Base-by-base conservation (phyloP, 108 stramenopile species). In the Epithemia pelagica region DNA sequence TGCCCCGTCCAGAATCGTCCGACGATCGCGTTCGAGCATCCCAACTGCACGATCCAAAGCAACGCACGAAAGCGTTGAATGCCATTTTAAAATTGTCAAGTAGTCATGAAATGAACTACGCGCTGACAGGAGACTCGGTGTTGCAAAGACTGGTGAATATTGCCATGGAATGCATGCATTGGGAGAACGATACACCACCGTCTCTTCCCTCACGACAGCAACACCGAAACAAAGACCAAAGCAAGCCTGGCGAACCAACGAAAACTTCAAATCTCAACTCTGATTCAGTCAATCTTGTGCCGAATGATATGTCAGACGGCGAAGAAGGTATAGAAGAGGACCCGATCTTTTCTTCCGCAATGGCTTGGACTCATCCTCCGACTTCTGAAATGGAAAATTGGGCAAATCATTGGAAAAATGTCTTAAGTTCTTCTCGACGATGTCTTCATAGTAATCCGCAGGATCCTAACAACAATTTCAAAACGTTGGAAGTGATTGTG, bases 401-500 rank as follows among this genome's bases (percentile, higher is more conserved):
- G 56, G 22, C 7, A 7, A 7, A 7, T 7, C 56, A 58, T 21
- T 58, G 56, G 37, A 46, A 46, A 46, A 15, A 46, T 5, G 15
- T 15, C 37, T 46, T 27, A 21, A 26, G 56, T n/a, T 18, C 7
- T 58, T 7, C 56, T 7, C 56, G 56, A 58, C 7, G 25, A 58
- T 23, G 18, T 5, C 5, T 46, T 46, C 37, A 46, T 15, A 46
- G 37, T 15, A 46, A 46, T 46, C 37, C 37, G 37, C 37, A 46
- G 15, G 37, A 46, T 46, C 10, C 37, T 15, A 46, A 46, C 37
- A 46, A 46, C 21, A 58, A 21, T n/a, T 58, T 58, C 8, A 23
- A 58, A 27, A 58, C 32, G 1, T 30, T 86, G 58, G 65, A 88
- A 67, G 64, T 73, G 54, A 28, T 79, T 61, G 32, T 83, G 62